Evolutionary conservation across 352 stramenopile species (phyloP), one percentile per base, ranked within the genome.

Genomic region (Phytophthora citrophthora): DNA sequence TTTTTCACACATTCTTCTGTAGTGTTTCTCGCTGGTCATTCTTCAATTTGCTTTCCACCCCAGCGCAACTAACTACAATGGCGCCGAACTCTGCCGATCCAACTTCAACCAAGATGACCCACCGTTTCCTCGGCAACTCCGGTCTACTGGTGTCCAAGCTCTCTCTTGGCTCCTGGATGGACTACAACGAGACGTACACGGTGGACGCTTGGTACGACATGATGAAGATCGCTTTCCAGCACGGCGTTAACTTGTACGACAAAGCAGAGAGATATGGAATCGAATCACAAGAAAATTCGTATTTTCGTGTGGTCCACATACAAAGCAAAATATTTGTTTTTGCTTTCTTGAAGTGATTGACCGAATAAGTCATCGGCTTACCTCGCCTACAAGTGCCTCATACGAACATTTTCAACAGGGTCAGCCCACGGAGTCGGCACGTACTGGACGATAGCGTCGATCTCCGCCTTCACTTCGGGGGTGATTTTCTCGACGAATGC

Each of bases 121-220:
- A 55, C 18, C 32, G 48, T 5, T 36, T 55, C 32, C 48, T 55
- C 11, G 48, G 48, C 13, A 55, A 55, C 18, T 55, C 48, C 6
- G 48, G 48, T 3, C 20, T 55, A 8, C 16, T 46, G 7, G 46
- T 53, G 8, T 53, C 46, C 46, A 53, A 53, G 29, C 27, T 53
- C 4, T 53, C 46, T 15, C 46, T 53, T 32, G 46, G 46, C 10
- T 53, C 46, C 3, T 53, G 46, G 46, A 53, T 53, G 46, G 29
- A 41, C 16, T 53, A 53, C 46, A 41, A 53, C 29, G 46, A 53
- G 2, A 41, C 26, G 27, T 53, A 53, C 46, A 53, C 46, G 46
- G 46, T 53, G 48, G 48, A 34, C 20, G 48, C 31, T 0, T 55
- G 48, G 48, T 55, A 44, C 48, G 48, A 55, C 31, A 55, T 53